A percentile compares a stretch with the other conserved stretches of the same genome.
These are phyloP conservation scores for Fragaria ananassa DNA, from an alignment of 306 rosid species.

Conservation along the genomic window DNA sequence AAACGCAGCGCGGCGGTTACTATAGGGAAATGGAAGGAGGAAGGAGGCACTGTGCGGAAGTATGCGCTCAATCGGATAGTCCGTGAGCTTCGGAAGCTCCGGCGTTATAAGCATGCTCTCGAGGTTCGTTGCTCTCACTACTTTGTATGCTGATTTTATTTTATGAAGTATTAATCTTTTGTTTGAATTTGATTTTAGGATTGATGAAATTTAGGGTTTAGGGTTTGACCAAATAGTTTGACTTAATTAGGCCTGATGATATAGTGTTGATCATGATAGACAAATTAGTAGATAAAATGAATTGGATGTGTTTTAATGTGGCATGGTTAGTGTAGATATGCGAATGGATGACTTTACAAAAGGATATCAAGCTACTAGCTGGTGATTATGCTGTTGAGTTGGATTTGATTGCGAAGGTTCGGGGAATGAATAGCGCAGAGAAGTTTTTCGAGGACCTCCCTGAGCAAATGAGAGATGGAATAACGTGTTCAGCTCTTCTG, in stretches of 20 bases:
- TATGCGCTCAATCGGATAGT: constrained; percentile 85
- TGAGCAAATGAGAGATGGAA: constrained; percentile 41
- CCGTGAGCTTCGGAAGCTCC: constrained; percentile 82
- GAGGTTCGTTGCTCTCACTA: constrained; percentile 50
- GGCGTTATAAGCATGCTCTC: constrained; percentile 84
- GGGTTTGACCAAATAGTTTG: neutral
- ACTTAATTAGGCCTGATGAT: neutral
- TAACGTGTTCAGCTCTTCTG: constrained; percentile 67
- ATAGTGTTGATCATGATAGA: neutral
- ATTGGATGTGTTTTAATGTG: neutral
- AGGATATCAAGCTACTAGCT: constrained; percentile 56
- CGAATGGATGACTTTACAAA: constrained; percentile 86
- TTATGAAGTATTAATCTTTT: neutral
- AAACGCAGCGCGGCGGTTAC: constrained; percentile 80
- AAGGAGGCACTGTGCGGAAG: constrained; percentile 61
- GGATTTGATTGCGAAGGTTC: constrained; percentile 88
- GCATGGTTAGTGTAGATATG: constrained; percentile 50
- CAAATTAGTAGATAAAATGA: neutral
- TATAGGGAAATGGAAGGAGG: constrained; percentile 82
- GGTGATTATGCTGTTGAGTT: constrained; percentile 91
- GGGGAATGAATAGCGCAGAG: constrained; percentile 75
- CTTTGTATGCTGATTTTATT: neutral
- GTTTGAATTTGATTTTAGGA: neutral
- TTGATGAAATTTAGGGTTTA: neutral
- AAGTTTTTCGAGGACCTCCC: constrained; percentile 94